Base-by-base conservation (phyloP, 2,329 filamentous ascomycete genomes). In the Claviceps sp. region DNA sequence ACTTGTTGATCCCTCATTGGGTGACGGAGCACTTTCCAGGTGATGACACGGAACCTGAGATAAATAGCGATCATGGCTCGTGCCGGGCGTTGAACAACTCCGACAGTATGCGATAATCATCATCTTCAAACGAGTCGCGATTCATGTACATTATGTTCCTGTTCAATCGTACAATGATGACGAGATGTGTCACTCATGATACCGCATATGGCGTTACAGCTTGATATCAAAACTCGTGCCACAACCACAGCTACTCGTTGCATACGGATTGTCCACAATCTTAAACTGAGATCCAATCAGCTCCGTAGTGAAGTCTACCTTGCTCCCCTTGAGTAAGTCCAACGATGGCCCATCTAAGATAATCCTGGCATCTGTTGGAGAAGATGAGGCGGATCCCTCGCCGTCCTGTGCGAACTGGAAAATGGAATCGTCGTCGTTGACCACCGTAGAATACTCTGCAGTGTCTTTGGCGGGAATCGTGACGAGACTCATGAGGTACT, bases 221-320 rank as follows among this genome's bases (percentile, higher is more conserved):
- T 90, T 88, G 58, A 97, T 88, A 70, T 97, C 93, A 68, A 98
- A 98, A 65, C 91, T 97, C 16, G 91, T 96, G 7, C 93, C 93
- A 68, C 93, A 98, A 1, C 93, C 93, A 71, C 93, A 98, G 66
- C 87, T 95, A 68, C 90, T 97, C 53, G 86, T 88, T 4, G 93
- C 93, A 42, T 82, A 74, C 0, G 93, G 93, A 63, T 97, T 98
- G 60, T 95, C 90, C 54, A 88, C 83, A 62, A 98, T 89, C 75
- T 95, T 95, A 69, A 98, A 98, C 70, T 97, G 90, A 1, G 75
- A 78, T 11, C 75, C 75, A 63, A 96, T 96, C 69, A 98, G 73
- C 72, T 97, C 93, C 78, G 86, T 93, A 0, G 90, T 96, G 63
- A 90, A 98, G 64, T 98, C 93, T 39, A 98, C 83, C 65, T 90